Evolutionary conservation across 1,284 basidiomycete genomes (phyloP).

Genomic region (Ganoderma multipileum): DNA sequence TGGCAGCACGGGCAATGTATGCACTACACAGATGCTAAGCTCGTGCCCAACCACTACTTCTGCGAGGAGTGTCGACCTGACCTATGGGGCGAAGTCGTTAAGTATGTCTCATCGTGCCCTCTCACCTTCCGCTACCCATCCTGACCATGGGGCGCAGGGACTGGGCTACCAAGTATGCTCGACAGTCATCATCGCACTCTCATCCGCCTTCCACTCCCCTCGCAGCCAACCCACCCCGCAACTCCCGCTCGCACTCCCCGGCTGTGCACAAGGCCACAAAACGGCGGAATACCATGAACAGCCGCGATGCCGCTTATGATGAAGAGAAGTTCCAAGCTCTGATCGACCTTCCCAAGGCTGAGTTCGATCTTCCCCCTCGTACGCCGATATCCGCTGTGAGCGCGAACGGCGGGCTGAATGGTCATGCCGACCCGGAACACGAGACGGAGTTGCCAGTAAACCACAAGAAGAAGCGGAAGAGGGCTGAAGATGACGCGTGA

Average conservation of each 20-base stretch:
- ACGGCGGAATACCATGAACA: conserved; percentile 97
- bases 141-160: conserved; percentile 50
- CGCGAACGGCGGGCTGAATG: conserved; percentile 30
- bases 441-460: conserved; percentile 50
- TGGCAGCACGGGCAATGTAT: conserved; percentile 99
- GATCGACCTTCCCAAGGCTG: conserved; percentile 71
- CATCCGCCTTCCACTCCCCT: conserved; percentile 41
- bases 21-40: conserved; percentile 89
- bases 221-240: conserved; percentile 51
- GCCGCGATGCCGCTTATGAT: conserved; percentile 87
- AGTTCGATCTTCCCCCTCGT: conserved; percentile 45
- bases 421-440: conserved; percentile 49
- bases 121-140: conserved; percentile 11
- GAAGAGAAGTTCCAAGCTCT: conserved; percentile 84
- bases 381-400: conserved; percentile 28
- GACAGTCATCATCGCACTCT: conserved; percentile 69
- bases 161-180: conserved; percentile 60
- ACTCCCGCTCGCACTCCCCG: conserved; percentile 81
- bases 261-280: conserved; percentile 73
- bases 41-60: conserved; percentile 85
- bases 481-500: conserved; percentile 73
- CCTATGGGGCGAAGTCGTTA: conserved; percentile 79
- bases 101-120: conserved; percentile 52
- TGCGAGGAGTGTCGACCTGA: conserved; percentile 96
- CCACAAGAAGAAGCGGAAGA: conserved; percentile 75